phyloP scores from a whole-genome alignment of 768 basidiomycete genomes.

The Boletus vermiculosoides region DNA sequence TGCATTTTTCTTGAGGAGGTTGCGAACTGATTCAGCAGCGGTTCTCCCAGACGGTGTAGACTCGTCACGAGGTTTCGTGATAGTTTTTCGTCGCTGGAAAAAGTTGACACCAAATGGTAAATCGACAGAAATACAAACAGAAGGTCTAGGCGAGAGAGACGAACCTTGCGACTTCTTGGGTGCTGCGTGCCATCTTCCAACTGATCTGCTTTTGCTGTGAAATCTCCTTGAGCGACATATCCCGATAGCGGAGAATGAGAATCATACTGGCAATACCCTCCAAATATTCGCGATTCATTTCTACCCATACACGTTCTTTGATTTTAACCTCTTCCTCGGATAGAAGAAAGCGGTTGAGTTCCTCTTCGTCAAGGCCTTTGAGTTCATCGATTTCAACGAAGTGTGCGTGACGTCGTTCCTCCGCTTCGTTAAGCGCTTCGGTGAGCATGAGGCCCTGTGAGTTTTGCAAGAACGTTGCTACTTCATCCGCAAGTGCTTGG shows the following conservation, averaged over 20 bases:
- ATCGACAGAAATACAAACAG: constrained; percentile 13
- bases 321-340: constrained; percentile 78
- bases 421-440: constrained; percentile 65
- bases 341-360: constrained; percentile 78
- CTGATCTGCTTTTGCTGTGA: constrained; percentile 67
- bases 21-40: constrained; percentile 35
- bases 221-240: constrained; percentile 45
- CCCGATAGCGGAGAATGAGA: not conserved
- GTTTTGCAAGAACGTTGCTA: constrained; percentile 62
- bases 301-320: constrained; percentile 93
- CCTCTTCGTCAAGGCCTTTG: constrained; percentile 83
- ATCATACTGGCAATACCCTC: constrained; percentile 72
- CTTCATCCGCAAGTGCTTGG: constrained; percentile 64
- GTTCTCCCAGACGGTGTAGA: constrained; percentile 48
- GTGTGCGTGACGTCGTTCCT: constrained; percentile 57
- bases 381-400: constrained; percentile 56
- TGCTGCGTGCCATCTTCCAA: constrained; percentile 38
- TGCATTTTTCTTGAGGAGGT: constrained; percentile 77
- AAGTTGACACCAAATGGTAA: constrained; percentile 6
- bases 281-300: constrained; percentile 88
- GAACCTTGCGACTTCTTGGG: constrained; percentile 76
- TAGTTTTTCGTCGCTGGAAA: constrained; percentile 65
- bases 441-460: constrained; percentile 57
- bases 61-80: constrained; percentile 68
- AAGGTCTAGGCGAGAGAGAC: constrained; percentile 44